Conservation (phyloP, 306 rosid genomes). For the Medicago truncatula region DNA sequence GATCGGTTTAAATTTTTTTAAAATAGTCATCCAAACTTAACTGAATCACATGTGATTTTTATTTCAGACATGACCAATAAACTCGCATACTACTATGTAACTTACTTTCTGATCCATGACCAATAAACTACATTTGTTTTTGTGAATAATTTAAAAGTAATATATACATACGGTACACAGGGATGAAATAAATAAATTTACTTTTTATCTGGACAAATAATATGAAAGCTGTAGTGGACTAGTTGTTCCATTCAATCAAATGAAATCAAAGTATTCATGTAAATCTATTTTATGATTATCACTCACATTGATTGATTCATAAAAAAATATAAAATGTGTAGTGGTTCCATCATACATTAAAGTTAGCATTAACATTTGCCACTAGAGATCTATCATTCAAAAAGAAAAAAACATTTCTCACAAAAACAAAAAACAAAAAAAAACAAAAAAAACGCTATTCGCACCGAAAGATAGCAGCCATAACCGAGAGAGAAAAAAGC, state of each 20-base stretch:
- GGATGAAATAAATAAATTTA: background rate
- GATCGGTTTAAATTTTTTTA: no score
- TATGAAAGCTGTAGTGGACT: background rate
- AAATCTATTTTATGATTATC: background rate
- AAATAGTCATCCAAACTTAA: no score
- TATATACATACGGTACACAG: background rate
- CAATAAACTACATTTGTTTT: background rate
- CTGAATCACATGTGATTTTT: no score
- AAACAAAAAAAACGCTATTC: background rate
- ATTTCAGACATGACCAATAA: no score
- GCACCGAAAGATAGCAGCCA: conserved; percentile 24
- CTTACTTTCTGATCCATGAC: no score
- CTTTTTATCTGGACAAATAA: background rate
- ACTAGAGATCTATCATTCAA: background rate
- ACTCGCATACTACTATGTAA: no score
- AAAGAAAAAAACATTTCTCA: background rate
- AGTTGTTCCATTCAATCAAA: background rate
- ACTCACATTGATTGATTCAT: background rate
- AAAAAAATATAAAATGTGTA: background rate
- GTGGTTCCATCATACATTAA: background rate
- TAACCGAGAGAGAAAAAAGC: conserved; percentile 15
- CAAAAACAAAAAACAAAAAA: no score
- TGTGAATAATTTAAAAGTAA: background rate
- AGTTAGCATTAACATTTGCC: background rate
- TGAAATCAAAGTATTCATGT: background rate